Percentiles rank a stretch among this genome's conserved stretches.
Conservation (phyloP, 768 basidiomycete genomes). For the Serendipita sp. region DNA sequence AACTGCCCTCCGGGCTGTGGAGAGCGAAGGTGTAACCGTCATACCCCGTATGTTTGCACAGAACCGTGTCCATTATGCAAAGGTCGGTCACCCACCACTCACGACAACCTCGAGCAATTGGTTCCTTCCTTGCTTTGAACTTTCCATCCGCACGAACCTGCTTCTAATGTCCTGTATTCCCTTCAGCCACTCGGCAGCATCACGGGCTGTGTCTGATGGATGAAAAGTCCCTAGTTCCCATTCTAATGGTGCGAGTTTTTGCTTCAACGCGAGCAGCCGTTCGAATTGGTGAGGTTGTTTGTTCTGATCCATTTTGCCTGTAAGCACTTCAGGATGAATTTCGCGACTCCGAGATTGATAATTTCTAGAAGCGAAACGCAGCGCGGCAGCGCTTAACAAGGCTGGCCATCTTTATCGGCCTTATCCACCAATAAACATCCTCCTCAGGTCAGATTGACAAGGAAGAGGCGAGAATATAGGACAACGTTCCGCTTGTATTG, state of each 20-base stretch:
- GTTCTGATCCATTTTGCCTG: constrained; percentile 4
- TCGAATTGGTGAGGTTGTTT: constrained; percentile 21
- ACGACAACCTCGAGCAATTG: constrained; percentile 45
- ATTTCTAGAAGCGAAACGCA: too few species aligned
- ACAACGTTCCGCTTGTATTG: too few species aligned
- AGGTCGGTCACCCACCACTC: constrained; percentile 12
- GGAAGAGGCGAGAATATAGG: too few species aligned
- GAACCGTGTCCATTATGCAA: not conserved
- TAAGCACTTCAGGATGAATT: too few species aligned
- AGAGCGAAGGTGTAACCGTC: not conserved
- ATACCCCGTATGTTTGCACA: not conserved
- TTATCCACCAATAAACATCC: too few species aligned
- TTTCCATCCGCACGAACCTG: constrained; percentile 49
- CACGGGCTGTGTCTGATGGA: constrained; percentile 28
- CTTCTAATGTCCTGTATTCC: constrained; percentile 61
- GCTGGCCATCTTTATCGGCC: too few species aligned
- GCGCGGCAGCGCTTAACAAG: too few species aligned
- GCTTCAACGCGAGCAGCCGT: constrained; percentile 49
- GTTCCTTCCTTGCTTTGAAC: constrained; percentile 48
- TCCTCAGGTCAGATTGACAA: too few species aligned
- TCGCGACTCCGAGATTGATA: too few species aligned
- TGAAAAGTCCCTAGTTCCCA: constrained; percentile 53
- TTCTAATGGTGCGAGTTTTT: constrained; percentile 69
- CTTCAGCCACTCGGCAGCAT: constrained; percentile 59
- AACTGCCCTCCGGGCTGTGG: constrained; percentile 5